phyloP scores from a whole-genome alignment of 2,329 filamentous ascomycete genomes.

The Trichocomaceae sp. region DNA sequence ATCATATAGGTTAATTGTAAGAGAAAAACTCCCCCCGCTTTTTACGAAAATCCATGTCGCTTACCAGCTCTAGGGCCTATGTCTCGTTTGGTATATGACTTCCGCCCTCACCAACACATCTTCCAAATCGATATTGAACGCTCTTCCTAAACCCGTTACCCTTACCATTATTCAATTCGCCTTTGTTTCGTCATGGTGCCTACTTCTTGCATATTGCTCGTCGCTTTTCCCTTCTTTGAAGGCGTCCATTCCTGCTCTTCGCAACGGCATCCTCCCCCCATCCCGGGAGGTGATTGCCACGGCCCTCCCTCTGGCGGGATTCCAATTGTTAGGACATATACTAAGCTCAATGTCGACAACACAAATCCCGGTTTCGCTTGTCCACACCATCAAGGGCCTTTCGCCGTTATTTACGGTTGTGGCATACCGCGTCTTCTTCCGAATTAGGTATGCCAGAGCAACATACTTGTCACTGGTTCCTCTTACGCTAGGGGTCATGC shows the following conservation, averaged over 20 bases:
- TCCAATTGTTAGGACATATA: constrained; percentile 90
- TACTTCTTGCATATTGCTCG: constrained; percentile 71
- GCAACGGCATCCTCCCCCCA: constrained; percentile 75
- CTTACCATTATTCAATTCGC: constrained; percentile 90
- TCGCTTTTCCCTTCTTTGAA: constrained; percentile 64
- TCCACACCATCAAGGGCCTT: constrained; percentile 97
- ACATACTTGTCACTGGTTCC: constrained; percentile 90
- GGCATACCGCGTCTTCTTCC: constrained; percentile 82
- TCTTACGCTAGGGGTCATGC: constrained; percentile 86
- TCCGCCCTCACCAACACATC: constrained; percentile 96
- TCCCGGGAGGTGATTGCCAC: constrained; percentile 74
- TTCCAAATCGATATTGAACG: constrained; percentile 91
- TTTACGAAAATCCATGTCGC: constrained; percentile 14
- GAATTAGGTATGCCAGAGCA: constrained; percentile 76
- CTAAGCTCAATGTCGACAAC: constrained; percentile 89
- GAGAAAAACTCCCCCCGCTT: constrained; percentile 18
- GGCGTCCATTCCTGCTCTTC: constrained; percentile 67
- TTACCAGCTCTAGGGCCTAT: constrained; percentile 60
- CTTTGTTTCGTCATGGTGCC: constrained; percentile 82
- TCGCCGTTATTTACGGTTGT: constrained; percentile 92
- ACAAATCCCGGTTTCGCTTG: constrained; percentile 90
- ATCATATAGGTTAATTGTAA: constrained; percentile 80
- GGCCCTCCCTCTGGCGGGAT: constrained; percentile 83
- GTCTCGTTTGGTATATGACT: constrained; percentile 87
- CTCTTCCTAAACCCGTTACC: constrained; percentile 82